Percentiles rank a stretch among this genome's conserved stretches.
Evolutionary conservation across 2,329 filamentous ascomycete species (phyloP).

Genomic region (Orbilia javanica): DNA sequence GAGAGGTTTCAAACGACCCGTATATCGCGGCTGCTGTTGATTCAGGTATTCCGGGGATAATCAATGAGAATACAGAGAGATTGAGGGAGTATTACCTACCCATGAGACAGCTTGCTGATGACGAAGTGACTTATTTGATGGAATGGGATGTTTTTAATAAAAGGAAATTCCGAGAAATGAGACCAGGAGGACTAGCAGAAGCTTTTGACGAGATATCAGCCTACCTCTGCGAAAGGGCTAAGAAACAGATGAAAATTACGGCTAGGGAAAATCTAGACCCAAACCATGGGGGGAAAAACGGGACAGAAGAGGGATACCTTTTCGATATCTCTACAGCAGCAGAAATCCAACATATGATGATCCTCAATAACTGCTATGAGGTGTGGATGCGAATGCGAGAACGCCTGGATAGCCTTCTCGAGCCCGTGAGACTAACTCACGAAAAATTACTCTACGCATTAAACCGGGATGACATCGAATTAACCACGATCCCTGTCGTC

Average conservation of each 20-base stretch:
- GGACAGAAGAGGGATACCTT: slow-evolving; percentile 1
- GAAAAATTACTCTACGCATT: slow-evolving; percentile 39
- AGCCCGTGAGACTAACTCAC: slow-evolving; percentile 37
- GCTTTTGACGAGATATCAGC: slow-evolving; percentile 27
- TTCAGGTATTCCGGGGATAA: background rate
- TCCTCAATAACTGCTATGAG: slow-evolving; percentile 48
- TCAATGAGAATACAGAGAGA: background rate
- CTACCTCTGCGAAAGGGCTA: slow-evolving; percentile 29
- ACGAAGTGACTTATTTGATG: slow-evolving; percentile 37
- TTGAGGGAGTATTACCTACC: slow-evolving; percentile 32
- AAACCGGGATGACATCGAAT: slow-evolving; percentile 17
- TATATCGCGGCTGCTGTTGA: background rate
- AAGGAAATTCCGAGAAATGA: slow-evolving; percentile 28
- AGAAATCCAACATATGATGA: slow-evolving; percentile 40
- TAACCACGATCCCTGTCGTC: slow-evolving; percentile 40
- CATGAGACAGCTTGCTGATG: slow-evolving; percentile 18
- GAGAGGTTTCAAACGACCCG: slow-evolving; percentile 28
- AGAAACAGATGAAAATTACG: background rate
- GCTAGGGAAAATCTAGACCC: background rate
- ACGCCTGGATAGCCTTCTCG: slow-evolving; percentile 31
- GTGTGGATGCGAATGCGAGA: slow-evolving; percentile 49
- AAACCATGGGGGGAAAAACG: background rate
- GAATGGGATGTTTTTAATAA: slow-evolving; percentile 44
- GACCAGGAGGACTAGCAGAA: slow-evolving; percentile 28
- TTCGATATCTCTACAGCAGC: slow-evolving; percentile 24